A percentile compares a stretch with the other conserved stretches of the same genome.
phyloP scores from a whole-genome alignment of 768 basidiomycete species.

The Mrakia hoshinonis region DNA sequence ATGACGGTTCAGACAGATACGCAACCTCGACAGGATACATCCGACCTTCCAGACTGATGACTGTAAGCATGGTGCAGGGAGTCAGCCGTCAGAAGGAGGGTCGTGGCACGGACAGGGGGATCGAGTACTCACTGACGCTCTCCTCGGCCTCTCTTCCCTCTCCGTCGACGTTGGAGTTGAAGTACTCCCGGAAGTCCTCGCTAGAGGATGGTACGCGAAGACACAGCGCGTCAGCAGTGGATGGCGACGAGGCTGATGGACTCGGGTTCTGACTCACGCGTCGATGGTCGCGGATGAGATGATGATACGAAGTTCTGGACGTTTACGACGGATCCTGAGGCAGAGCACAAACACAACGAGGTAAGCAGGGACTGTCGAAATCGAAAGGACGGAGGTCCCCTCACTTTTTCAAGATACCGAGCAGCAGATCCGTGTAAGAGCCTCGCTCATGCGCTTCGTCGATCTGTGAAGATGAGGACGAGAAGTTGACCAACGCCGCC shows the following conservation, averaged over 20 bases:
- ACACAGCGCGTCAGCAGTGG: background rate
- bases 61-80: constrained; percentile 27
- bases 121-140: constrained; percentile 20
- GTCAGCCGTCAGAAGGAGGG: background rate
- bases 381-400: constrained; percentile 31
- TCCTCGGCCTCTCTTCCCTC: constrained; percentile 23
- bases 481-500: background rate
- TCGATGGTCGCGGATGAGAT: constrained; percentile 96
- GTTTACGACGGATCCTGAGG: constrained; percentile 85
- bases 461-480: constrained; percentile 49
- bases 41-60: constrained; percentile 84
- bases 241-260: background rate
- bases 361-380: background rate
- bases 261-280: constrained; percentile 45
- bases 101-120: background rate
- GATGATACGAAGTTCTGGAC: constrained; percentile 79
- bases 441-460: constrained; percentile 97
- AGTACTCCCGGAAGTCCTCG: constrained; percentile 77
- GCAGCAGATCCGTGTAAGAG: constrained; percentile 85
- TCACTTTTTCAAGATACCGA: constrained; percentile 89
- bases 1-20: constrained; percentile 21
- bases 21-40: constrained; percentile 78
- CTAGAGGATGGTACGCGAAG: constrained; percentile 27
- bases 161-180: constrained; percentile 45
- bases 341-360: constrained; percentile 20